These are phyloP conservation scores for Talaromyces sp. DNA, from an alignment of 2,329 filamentous ascomycete species.

Conservation along the genomic window DNA sequence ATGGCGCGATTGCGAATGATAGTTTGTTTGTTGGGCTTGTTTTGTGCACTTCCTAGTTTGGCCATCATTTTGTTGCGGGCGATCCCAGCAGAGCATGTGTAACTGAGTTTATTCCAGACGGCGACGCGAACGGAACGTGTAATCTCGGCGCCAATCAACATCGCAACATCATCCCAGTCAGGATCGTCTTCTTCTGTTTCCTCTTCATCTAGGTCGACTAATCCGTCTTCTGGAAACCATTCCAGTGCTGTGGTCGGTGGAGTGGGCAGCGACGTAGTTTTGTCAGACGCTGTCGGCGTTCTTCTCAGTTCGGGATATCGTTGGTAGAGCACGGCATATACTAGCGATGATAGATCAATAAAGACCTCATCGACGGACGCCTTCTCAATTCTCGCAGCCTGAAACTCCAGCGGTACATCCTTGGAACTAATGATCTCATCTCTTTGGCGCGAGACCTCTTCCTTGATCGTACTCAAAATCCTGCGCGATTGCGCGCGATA, in stretches of 20 bases:
- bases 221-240: conserved; percentile 73
- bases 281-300: conserved; percentile 52
- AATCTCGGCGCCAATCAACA: conserved; percentile 84
- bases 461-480: conserved; percentile 77
- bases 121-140: conserved; percentile 69
- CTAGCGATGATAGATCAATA: conserved; percentile 80
- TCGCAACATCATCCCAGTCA: conserved; percentile 93
- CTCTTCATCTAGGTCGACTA: conserved; percentile 70
- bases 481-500: conserved; percentile 81
- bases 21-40: conserved; percentile 92
- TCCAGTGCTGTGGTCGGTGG: conserved; percentile 72
- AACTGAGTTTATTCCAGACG: conserved; percentile 68
- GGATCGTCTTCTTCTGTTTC: conserved; percentile 75
- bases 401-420: conserved; percentile 24
- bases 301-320: conserved; percentile 68
- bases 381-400: conserved; percentile 70
- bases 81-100: conserved; percentile 89
- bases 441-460: conserved; percentile 56
- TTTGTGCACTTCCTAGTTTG: conserved; percentile 85
- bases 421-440: conserved; percentile 19
- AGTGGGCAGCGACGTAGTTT: conserved; percentile 64
- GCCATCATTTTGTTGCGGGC: conserved; percentile 92
- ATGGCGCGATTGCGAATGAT: conserved; percentile 85
- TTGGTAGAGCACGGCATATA: conserved; percentile 70
- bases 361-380: conserved; percentile 96